Evolutionary conservation across 1,139 yeast species (phyloP).

Genomic region (Saccharomyces hybrid): DNA sequence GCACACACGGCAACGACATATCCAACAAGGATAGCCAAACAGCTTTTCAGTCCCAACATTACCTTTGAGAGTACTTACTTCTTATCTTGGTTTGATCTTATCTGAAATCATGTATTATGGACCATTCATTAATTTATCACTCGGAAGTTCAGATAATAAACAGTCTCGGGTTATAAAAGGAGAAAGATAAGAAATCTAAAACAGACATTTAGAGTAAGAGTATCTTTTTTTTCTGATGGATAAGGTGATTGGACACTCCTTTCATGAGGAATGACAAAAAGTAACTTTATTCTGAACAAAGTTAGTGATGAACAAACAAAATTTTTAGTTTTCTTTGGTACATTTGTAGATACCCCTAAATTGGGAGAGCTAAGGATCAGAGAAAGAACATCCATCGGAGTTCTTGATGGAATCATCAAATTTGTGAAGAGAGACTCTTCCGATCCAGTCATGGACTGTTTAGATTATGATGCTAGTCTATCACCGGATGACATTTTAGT

Average conservation of each 20-base stretch:
- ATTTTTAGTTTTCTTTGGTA: slow-evolving; percentile 40
- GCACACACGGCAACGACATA: background rate
- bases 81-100: background rate
- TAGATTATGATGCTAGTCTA: slow-evolving; percentile 16
- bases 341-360: slow-evolving; percentile 49
- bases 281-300: background rate
- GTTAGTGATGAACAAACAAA: background rate
- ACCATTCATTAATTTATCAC: background rate
- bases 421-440: slow-evolving; percentile 19
- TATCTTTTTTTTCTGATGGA: background rate
- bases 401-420: slow-evolving; percentile 28
- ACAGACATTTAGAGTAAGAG: background rate
- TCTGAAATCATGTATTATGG: background rate
- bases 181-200: background rate
- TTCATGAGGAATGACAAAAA: background rate
- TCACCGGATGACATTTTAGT: slow-evolving; percentile 15
- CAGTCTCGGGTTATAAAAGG: background rate
- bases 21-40: background rate
- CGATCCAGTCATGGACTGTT: slow-evolving; percentile 22
- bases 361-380: slow-evolving; percentile 44
- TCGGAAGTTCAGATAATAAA: background rate
- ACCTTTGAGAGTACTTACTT: background rate
- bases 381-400: slow-evolving; percentile 47
- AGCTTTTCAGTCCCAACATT: background rate
- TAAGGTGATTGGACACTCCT: background rate